Percentiles rank a stretch among this genome's conserved stretches.
phyloP scores from a whole-genome alignment of 768 basidiomycete species.

The Mycena vulgaris region DNA sequence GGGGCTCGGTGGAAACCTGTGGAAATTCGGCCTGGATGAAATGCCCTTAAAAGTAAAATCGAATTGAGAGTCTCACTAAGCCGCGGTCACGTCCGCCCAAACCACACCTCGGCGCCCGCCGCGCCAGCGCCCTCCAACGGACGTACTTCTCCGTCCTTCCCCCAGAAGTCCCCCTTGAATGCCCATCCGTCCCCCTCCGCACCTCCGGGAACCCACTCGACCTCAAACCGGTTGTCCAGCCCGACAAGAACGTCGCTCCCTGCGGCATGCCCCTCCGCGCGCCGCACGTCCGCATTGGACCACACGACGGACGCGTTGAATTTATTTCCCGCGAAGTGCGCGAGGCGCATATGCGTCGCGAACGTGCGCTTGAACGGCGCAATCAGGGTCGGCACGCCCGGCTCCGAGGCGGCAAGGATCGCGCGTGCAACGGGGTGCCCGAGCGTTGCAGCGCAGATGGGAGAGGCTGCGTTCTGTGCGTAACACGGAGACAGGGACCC shows the following conservation, averaged over 20 bases:
- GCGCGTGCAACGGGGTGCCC: constrained; percentile 44
- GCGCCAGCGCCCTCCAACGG: constrained; percentile 48
- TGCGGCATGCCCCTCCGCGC: constrained; percentile 43
- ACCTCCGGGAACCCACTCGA: constrained; percentile 53
- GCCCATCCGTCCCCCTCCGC: constrained; percentile 51
- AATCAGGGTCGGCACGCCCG: constrained; percentile 49
- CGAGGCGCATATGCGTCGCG: constrained; percentile 54
- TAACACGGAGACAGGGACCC: constrained; percentile 53
- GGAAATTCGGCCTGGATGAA: no score
- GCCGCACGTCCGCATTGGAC: constrained; percentile 51
- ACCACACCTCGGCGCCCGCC: constrained; percentile 59
- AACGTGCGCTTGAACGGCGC: constrained; percentile 54
- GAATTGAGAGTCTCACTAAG: no score
- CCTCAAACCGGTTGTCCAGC: constrained; percentile 53
- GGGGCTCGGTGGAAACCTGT: no score
- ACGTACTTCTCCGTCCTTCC: constrained; percentile 54
- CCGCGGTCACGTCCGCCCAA: constrained; percentile 28
- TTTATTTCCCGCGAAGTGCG: constrained; percentile 56
- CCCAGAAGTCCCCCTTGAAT: constrained; percentile 59
- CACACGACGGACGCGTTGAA: constrained; percentile 59
- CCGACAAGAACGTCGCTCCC: constrained; percentile 53
- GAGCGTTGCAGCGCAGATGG: constrained; percentile 44
- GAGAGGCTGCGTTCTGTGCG: constrained; percentile 16
- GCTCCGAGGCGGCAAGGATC: constrained; percentile 41
- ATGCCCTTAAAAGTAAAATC: no score